Conservation (phyloP, 495 filamentous ascomycete genomes). For the Talaromyces thailandensis region DNA sequence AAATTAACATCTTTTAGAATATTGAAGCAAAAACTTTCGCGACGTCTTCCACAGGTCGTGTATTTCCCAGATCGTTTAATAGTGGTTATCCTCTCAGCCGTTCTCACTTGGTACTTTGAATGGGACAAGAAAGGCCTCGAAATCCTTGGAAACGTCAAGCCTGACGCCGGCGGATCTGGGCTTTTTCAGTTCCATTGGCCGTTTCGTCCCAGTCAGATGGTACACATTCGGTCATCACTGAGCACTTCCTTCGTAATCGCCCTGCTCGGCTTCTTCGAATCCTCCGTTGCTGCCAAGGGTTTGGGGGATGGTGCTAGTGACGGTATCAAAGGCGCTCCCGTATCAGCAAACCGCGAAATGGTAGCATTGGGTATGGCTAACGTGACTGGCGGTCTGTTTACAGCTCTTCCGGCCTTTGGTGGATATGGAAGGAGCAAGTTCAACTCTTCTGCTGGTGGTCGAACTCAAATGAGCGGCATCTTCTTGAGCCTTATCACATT, state of each 20-base stretch:
- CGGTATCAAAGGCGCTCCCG: constrained; percentile 61
- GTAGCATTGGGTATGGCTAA: constrained; percentile 90
- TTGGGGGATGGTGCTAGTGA: constrained; percentile 53
- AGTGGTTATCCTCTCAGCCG: constrained; percentile 77
- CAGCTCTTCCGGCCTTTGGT: constrained; percentile 85
- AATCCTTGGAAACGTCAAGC: constrained; percentile 72
- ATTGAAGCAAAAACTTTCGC: constrained; percentile 74
- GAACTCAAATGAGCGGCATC: constrained; percentile 85
- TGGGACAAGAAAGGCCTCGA: constrained; percentile 79
- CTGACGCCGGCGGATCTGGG: constrained; percentile 41
- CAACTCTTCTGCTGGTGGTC: constrained; percentile 83
- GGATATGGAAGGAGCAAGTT: constrained; percentile 96
- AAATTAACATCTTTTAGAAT: constrained; percentile 38
- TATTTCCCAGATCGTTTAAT: constrained; percentile 91
- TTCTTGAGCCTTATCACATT: constrained; percentile 76
- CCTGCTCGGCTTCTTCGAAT: constrained; percentile 95
- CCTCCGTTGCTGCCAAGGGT: constrained; percentile 92
- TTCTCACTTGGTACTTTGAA: constrained; percentile 66
- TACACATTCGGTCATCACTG: constrained; percentile 77
- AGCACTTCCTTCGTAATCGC: constrained; percentile 90
- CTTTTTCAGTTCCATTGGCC: constrained; percentile 81
- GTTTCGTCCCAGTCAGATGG: constrained; percentile 63
- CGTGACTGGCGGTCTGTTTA: constrained; percentile 81
- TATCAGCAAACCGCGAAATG: constrained; percentile 90
- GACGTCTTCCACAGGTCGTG: constrained; percentile 68